phyloP scores from a whole-genome alignment of 2,329 filamentous ascomycete species.

The Pseudocercospora eumusae region DNA sequence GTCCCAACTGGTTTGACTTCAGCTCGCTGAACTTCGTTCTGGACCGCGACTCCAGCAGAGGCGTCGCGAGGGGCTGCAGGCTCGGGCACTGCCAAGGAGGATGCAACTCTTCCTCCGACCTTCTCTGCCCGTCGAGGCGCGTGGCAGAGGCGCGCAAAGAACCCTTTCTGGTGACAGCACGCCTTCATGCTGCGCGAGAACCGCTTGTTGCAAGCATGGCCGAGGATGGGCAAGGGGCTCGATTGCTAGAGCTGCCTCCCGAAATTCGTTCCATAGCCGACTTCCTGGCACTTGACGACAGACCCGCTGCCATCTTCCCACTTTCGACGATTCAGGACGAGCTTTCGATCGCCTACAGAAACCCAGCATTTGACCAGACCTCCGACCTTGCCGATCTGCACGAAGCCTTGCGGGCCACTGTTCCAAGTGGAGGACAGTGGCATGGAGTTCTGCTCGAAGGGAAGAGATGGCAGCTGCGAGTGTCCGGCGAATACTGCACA shows the following conservation, averaged over 20 bases:
- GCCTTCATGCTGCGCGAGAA: no score
- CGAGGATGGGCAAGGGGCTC: background rate
- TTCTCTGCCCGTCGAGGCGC: no score
- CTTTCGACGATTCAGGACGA: background rate
- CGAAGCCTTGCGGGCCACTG: slow-evolving; percentile 16
- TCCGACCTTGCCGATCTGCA: slow-evolving; percentile 7
- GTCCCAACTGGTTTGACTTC: background rate
- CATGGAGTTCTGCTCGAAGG: slow-evolving; percentile 23
- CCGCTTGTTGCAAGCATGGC: background rate
- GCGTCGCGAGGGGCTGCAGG: no score
- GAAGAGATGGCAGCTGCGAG: slow-evolving; percentile 22
- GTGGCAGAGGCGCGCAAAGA: no score
- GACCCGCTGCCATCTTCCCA: slow-evolving; percentile 26
- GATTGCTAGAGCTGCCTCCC: slow-evolving; percentile 21
- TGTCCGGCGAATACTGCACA: slow-evolving; percentile 22
- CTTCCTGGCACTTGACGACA: slow-evolving; percentile 29
- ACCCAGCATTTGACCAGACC: slow-evolving; percentile 22
- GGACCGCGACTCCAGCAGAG: background rate
- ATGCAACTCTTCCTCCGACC: no score
- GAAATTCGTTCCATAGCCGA: slow-evolving; percentile 28
- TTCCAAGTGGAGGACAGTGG: slow-evolving; percentile 3
- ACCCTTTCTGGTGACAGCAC: no score
- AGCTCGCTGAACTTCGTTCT: slow-evolving; percentile 1
- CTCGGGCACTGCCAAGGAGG: no score
- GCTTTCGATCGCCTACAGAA: slow-evolving; percentile 16